Evolutionary conservation across 2,329 filamentous ascomycete species (phyloP), one percentile per base, ranked within the genome.

Genomic region (Diaporthe amygdali): DNA sequence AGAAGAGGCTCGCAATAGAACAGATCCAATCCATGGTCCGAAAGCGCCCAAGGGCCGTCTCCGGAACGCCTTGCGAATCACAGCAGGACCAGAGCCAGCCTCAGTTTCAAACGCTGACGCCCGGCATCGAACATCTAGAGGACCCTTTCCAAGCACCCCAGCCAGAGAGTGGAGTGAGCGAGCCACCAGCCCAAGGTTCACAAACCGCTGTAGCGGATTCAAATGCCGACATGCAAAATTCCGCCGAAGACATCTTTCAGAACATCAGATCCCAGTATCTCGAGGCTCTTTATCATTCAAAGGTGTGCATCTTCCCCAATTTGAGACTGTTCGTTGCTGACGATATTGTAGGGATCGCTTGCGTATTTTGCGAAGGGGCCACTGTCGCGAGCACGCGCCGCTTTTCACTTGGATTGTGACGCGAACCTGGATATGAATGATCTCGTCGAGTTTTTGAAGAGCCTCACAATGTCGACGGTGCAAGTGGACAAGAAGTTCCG

Each of bases 291-390:
- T 91, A 91, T 84, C 85, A 90, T 81, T 90, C 91, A 70, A 87
- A 89, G 84, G 89, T 89, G 79, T 17, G 84, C 10, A 27, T 9
- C 15, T 30, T 20, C 37, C 22, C 9, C 20, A 12, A 15, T 56
- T 1, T 49, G 17, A 12, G 20, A 2, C 14, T 41, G 5, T 64
- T 49, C 41, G 14, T 52, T 39, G 34, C 74, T 77, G 22, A 79
- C 75, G 59, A 3, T 5, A 39, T 34, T 20, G 12, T 52, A 93
- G 87, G 93, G 92, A 41, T 94, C 93, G 4, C 83, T 96, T 70
- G 93, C 93, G 71, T 96, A 95, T 80, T 95, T 96, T 80, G 92
- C 92, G 25, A 96, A 96, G 82, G 94, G 93, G 0, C 93, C 94
- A 1, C 83, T 96, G 25, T 94, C 93, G 54, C 88, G 93, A 75